Base-by-base conservation (phyloP, 2,329 filamentous ascomycete genomes). In the Cordyceps tenuipes region DNA sequence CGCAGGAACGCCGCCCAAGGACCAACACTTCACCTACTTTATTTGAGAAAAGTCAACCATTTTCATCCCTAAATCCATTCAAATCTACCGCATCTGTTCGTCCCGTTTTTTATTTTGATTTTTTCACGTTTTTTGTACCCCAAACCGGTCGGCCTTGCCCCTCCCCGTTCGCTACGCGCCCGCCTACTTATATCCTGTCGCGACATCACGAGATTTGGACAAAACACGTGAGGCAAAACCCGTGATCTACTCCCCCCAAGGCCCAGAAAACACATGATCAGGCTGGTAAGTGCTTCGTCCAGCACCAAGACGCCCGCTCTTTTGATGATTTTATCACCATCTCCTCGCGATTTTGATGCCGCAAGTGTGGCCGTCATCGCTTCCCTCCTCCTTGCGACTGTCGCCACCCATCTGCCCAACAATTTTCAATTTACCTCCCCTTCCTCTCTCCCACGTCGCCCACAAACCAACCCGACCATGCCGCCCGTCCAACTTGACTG, bases 181-280 rank as follows among this genome's bases (percentile, higher is more conserved):
- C 62, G 62, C 64, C 64, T 57, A 70, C 71, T 71, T 72, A 71
- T 59, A 64, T 64, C 68, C 64, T 65, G 65, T 61, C 63, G 66
- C 75, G 75, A 77, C 75, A 77, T 77, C 75, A 77, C 76, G 75
- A 77, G 75, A 74, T 77, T 71, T 58, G 56, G 56, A 46, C 9
- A 72, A 71, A 74, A 74, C 74, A 77, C 75, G 74, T 76, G 75
- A 76, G 66, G 65, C 64, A 64, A 71, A 74, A 74, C 74, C 75
- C 75, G 75, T 77, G 75, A 77, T 77, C 72, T 74, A 69, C 66
- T 44, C 63, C 64, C 50, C n/a, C 41, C 19, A 39, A 50, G 58
- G 29, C 58, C 65, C 65, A 64, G 64, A 66, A 67, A 70, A 73
- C 75, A 77, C 75, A 76, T 76, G 75, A 77, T 77, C 74, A 71